Percentiles rank a stretch among this genome's conserved stretches.
These are phyloP conservation scores for Eimeria maxima DNA, from an alignment of 169 alveolate species.

Conservation along the genomic window DNA sequence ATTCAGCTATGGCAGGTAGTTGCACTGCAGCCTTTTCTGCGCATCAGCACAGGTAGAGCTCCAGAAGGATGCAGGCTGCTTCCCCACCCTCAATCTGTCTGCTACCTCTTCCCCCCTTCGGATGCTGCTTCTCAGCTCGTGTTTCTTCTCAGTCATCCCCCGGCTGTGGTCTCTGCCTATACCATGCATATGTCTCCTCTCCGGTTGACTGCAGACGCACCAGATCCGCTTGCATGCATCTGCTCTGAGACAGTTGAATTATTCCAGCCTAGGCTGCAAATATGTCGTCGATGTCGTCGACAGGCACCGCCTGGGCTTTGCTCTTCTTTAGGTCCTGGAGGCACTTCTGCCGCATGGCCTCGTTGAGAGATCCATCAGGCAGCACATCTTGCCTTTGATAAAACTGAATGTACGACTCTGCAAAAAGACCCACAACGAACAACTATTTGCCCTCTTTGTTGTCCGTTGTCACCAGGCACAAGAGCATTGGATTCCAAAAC, in stretches of 20 bases:
- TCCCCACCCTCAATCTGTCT: not conserved
- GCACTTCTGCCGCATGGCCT: constrained; percentile 28
- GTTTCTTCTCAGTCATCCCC: too few species aligned
- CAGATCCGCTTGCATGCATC: not conserved
- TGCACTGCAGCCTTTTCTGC: too few species aligned
- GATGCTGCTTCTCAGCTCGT: not conserved
- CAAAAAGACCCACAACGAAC: not conserved
- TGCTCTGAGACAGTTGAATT: not conserved
- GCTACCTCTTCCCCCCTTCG: not conserved
- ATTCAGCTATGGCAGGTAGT: too few species aligned
- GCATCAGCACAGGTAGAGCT: too few species aligned
- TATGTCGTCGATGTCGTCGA: constrained; percentile 74
- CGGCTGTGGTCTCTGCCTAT: too few species aligned
- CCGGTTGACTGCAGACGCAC: not conserved
- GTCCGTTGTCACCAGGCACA: not conserved
- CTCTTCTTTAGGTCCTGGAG: constrained; percentile 48
- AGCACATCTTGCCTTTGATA: constrained; percentile 83
- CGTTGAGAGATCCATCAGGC: constrained; percentile 83
- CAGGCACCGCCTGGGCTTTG: constrained; percentile 37
- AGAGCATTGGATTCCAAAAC: too few species aligned
- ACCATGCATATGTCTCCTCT: not conserved
- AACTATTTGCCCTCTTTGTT: not conserved
- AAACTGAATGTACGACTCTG: constrained; percentile 83
- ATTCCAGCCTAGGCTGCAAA: constrained; percentile 16
- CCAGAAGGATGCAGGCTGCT: not conserved